Conservation (phyloP, 352 stramenopile genomes). For the Phytophthora citricola region DNA sequence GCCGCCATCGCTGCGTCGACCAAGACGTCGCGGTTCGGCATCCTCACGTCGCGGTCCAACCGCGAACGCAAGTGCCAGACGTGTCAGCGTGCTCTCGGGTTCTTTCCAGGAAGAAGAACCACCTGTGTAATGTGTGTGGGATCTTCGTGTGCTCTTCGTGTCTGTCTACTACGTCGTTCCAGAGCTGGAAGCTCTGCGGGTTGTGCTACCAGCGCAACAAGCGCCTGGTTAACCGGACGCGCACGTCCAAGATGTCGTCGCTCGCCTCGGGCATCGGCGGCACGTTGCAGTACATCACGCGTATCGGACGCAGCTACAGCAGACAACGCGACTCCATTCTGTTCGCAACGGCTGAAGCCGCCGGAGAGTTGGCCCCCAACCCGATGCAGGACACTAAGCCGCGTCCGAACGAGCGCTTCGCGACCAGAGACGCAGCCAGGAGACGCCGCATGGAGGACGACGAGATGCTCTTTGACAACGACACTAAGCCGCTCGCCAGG, state of each 20-base stretch:
- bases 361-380: constrained; percentile 35
- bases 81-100: constrained; percentile 62
- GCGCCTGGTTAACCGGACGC: constrained; percentile 59
- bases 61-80: constrained; percentile 70
- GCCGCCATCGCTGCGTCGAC: constrained; percentile 29
- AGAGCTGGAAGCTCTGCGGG: constrained; percentile 65
- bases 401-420: constrained; percentile 24
- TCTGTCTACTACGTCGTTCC: constrained; percentile 66
- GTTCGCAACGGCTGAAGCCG: constrained; percentile 42
- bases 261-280: constrained; percentile 42
- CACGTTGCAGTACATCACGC: constrained; percentile 42
- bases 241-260: constrained; percentile 59
- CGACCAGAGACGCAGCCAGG: constrained; percentile 9
- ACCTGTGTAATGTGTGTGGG: constrained; percentile 69
- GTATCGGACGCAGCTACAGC: constrained; percentile 45
- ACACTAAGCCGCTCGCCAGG: constrained; percentile 39
- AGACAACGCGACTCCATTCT: constrained; percentile 49
- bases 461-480: constrained; percentile 35
- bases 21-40: constrained; percentile 35
- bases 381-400: constrained; percentile 42
- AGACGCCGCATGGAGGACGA: constrained; percentile 41
- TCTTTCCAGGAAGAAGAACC: constrained; percentile 70
- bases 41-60: constrained; percentile 41
- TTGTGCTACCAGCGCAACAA: constrained; percentile 75
- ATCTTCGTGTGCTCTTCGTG: constrained; percentile 70